These are phyloP conservation scores for Leishmania major DNA, from an alignment of 208 protist species.

Conservation along the genomic window DNA sequence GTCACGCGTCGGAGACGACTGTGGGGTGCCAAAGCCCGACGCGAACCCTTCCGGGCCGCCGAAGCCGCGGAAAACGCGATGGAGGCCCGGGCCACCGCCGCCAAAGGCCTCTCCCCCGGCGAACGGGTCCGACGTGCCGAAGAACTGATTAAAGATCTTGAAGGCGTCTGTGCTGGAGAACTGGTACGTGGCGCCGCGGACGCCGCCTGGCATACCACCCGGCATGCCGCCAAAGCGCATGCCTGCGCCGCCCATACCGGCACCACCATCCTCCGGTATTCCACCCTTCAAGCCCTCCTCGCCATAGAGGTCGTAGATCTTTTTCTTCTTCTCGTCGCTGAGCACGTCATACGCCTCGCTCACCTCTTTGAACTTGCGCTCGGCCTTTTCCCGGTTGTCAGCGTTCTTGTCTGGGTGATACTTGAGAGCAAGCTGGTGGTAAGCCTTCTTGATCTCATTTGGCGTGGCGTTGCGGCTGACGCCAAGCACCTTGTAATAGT, in stretches of 20 bases:
- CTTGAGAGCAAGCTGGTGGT: constrained; percentile 90
- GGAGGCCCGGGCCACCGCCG: constrained; percentile 77
- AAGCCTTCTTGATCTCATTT: constrained; percentile 91
- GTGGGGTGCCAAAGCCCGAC: constrained; percentile 77
- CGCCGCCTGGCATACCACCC: constrained; percentile 49
- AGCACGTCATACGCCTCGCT: constrained; percentile 98
- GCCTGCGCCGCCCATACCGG: constrained; percentile 70
- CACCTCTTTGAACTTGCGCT: constrained; percentile 94
- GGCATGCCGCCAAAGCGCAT: constrained; percentile 60
- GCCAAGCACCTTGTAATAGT: constrained; percentile 91
- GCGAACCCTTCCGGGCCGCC: constrained; percentile 78
- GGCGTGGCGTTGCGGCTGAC: constrained; percentile 67
- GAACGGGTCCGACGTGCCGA: constrained; percentile 88
- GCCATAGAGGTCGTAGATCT: constrained; percentile 98
- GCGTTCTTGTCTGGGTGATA: constrained; percentile 95
- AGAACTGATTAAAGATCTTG: constrained; percentile 87
- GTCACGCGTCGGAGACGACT: constrained; percentile 83
- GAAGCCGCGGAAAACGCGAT: constrained; percentile 83
- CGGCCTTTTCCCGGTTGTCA: constrained; percentile 80
- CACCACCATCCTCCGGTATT: constrained; percentile 39
- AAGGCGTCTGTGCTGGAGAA: constrained; percentile 84
- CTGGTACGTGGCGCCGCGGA: constrained; percentile 46
- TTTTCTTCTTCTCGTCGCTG: constrained; percentile 95
- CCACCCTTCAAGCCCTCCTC: constrained; percentile 96
- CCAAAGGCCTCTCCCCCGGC: constrained; percentile 85